Evolutionary conservation across 371 early-diverging fungal species (phyloP), one percentile per base, ranked within the genome.

Genomic region (Coemansia sp.): DNA sequence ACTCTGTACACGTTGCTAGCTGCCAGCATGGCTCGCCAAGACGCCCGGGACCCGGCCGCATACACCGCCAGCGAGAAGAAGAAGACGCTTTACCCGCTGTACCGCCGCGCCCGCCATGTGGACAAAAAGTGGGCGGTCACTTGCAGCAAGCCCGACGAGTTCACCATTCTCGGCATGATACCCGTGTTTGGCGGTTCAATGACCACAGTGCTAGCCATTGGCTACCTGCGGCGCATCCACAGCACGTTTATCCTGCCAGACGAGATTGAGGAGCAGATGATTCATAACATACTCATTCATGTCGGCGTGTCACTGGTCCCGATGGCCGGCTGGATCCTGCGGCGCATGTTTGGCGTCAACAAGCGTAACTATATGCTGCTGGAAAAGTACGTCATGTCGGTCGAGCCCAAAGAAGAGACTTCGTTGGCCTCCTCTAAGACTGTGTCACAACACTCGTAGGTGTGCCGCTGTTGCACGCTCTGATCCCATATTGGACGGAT

Each of bases 301-400:
- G 47, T 41, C 10, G 48, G 40, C 13, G 52, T 68, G 4, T 59
- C 73, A 5, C 39, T 61, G 8, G 49, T 72, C n/a, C 73, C 73
- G 14, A n/a, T 51, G 31, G 49, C 59, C 9, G 73, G 73, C 6
- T 72, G 73, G 68, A 41, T 72, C 11, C 20, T 57, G n/a, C 64
- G 68, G n/a, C 59, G 68, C 3, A 31, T 63, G 4, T 68, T 38
- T 16, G 34, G 41, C 42, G 68, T 72, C 36, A 72, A 72, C 47
- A 68, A 53, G 49, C 59, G 65, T 10, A 72, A 72, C 48, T 72
- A 72, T 26, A 48, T 13, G 26, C 5, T 64, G 0, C 40, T 72
- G 5, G 63, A 68, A 20, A 31, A 49, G 32, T 72, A 72, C 49
- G 39, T 72, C 14, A 59, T 63, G 62, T 41, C 67, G 8, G 39